phyloP scores from a whole-genome alignment of 768 basidiomycete species.

The Mycena floridula region DNA sequence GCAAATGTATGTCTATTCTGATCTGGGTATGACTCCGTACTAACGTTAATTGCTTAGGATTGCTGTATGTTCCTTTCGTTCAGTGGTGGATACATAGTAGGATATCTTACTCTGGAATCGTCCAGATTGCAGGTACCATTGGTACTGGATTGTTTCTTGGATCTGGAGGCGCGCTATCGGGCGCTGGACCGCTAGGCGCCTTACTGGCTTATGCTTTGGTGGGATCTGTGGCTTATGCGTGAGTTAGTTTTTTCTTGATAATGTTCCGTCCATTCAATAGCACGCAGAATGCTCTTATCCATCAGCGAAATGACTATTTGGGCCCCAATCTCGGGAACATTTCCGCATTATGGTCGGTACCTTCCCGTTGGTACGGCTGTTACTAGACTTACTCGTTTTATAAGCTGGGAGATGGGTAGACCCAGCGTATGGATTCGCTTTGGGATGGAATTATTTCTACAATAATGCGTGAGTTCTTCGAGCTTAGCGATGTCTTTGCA shows the following conservation, averaged over 20 bases:
- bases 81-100: background rate
- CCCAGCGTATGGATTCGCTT: conserved; percentile 53
- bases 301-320: conserved; percentile 77
- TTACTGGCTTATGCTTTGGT: conserved; percentile 59
- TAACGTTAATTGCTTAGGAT: conserved; percentile 36
- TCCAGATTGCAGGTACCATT: conserved; percentile 65
- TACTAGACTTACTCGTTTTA: no score
- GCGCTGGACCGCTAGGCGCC: conserved; percentile 63
- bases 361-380: background rate
- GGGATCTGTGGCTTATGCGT: conserved; percentile 62
- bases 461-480: conserved; percentile 29
- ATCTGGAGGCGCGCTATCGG: conserved; percentile 54
- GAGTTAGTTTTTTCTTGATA: conserved; percentile 15
- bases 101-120: background rate
- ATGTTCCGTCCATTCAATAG: background rate
- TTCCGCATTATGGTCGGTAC: conserved; percentile 61
- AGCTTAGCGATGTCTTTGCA: no score
- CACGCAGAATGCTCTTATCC: conserved; percentile 49
- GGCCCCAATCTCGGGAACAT: conserved; percentile 74
- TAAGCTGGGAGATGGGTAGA: conserved; percentile 57
- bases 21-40: background rate
- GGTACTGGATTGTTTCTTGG: conserved; percentile 73
- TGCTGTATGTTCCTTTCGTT: conserved; percentile 58
- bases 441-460: conserved; percentile 41
- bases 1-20: conserved; percentile 49